Percentiles rank a stretch among this genome's conserved stretches.
Evolutionary conservation across 106 monocot species (phyloP).

Genomic region (Vanilla planifolia): DNA sequence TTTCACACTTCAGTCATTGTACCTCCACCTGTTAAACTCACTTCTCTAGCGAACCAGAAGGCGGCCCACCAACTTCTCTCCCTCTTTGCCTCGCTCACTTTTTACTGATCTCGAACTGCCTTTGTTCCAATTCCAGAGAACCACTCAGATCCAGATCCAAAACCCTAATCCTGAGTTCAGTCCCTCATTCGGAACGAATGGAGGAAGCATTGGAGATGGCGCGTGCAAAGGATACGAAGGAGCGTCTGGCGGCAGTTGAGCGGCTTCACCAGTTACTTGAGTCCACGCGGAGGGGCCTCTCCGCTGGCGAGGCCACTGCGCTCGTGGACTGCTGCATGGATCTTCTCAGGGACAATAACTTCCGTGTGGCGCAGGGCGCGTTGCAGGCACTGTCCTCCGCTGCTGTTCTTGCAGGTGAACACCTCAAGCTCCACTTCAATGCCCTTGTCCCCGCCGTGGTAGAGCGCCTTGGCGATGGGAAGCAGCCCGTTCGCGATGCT

Average conservation of each 20-base stretch:
- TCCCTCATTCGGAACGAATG: constrained; percentile 24
- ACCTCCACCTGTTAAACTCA: too few species aligned
- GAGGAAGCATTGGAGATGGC: constrained; percentile 95
- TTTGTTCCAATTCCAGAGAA: background rate
- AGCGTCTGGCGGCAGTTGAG: constrained; percentile 95
- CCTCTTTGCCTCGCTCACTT: background rate
- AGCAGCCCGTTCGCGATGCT: constrained; percentile 96
- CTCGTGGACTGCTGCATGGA: constrained; percentile 93
- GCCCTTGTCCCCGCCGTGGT: constrained; percentile 80
- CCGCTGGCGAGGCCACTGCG: constrained; percentile 53
- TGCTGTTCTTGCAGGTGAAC: constrained; percentile 88
- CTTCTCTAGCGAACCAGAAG: too few species aligned
- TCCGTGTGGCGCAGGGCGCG: constrained; percentile 89
- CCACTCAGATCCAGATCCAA: constrained; percentile 5
- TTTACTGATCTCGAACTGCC: background rate
- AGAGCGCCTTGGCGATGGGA: constrained; percentile 91
- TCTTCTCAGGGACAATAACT: constrained; percentile 92
- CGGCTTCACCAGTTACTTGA: constrained; percentile 87
- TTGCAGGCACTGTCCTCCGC: constrained; percentile 87
- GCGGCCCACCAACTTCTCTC: background rate
- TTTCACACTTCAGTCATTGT: too few species aligned
- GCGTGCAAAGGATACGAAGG: constrained; percentile 93
- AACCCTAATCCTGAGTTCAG: constrained; percentile 29
- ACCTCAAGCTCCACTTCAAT: constrained; percentile 93
- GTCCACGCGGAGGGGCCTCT: constrained; percentile 46